Evolutionary conservation across 306 rosid genomes (phyloP).

Genomic region (Arachis hypogaea): DNA sequence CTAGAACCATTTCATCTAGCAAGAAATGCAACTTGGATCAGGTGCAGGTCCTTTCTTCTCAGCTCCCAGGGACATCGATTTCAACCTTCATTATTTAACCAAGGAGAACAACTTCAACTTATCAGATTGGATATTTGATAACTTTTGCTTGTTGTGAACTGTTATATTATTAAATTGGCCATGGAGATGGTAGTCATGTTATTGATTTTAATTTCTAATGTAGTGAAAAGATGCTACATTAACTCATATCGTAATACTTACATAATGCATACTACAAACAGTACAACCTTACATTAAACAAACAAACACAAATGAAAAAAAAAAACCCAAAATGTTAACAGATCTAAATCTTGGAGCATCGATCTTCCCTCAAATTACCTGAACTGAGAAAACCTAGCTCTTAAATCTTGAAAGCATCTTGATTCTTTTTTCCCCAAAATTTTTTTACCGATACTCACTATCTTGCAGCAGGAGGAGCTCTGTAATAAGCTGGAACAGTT

Average conservation of each 20-base stretch:
- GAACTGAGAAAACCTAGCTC: slow-evolving; percentile 17
- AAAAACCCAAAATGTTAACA: slow-evolving; percentile 28
- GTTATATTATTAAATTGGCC: too few species aligned
- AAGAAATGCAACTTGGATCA: too few species aligned
- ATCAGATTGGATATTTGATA: background rate
- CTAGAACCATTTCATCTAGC: too few species aligned
- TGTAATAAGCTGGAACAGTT: slow-evolving; percentile 88
- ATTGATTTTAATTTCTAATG: background rate
- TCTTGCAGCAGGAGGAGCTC: slow-evolving; percentile 58
- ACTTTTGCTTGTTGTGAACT: background rate
- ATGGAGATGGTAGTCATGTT: too few species aligned
- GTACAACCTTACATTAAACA: slow-evolving; percentile 16
- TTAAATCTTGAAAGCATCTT: slow-evolving; percentile 12
- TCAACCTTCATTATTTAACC: too few species aligned
- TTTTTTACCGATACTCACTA: slow-evolving; percentile 27
- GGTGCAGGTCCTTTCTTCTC: too few species aligned
- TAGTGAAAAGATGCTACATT: background rate
- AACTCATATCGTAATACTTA: slow-evolving; percentile 19
- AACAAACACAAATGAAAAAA: background rate
- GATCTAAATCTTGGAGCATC: slow-evolving; percentile 12
- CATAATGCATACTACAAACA: slow-evolving; percentile 36
- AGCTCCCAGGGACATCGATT: too few species aligned
- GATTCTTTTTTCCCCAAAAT: background rate
- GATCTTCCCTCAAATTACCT: slow-evolving; percentile 11
- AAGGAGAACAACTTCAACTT: too few species aligned